A percentile compares a stretch with the other conserved stretches of the same genome.
Evolutionary conservation across 2,329 filamentous ascomycete genomes (phyloP).

Genomic region (Magnaporthiopsis rhizophila): DNA sequence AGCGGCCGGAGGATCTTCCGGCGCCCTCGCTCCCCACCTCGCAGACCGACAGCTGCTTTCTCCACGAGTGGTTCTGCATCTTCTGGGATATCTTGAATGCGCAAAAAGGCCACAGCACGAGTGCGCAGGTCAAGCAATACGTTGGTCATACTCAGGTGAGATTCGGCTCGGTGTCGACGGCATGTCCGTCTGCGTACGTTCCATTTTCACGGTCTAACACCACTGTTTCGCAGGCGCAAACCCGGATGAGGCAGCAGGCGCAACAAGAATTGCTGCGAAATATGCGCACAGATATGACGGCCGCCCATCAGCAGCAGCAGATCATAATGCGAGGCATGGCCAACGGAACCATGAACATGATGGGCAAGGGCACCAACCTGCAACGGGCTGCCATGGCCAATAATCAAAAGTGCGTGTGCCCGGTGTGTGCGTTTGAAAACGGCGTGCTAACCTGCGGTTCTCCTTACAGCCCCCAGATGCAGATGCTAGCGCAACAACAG

Average conservation of each 20-base stretch:
- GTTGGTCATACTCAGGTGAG: conserved; percentile 75
- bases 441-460: conserved; percentile 14
- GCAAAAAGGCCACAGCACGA: conserved; percentile 62
- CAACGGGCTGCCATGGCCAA: conserved; percentile 73
- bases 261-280: conserved; percentile 71
- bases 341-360: conserved; percentile 49
- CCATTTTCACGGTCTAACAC: not conserved
- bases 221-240: conserved; percentile 45
- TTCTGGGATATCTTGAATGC: conserved; percentile 96
- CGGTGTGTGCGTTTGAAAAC: not conserved
- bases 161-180: conserved; percentile 7
- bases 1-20: conserved; percentile 74
- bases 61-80: conserved; percentile 96
- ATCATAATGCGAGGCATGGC: conserved; percentile 62
- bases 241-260: conserved; percentile 64
- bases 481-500: conserved; percentile 63
- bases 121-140: conserved; percentile 62
- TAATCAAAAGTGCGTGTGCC: conserved; percentile 57
- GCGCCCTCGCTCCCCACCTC: conserved; percentile 59
- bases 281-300: conserved; percentile 51
- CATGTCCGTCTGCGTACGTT: not conserved
- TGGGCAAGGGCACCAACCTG: conserved; percentile 55
- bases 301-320: conserved; percentile 46
- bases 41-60: conserved; percentile 66
- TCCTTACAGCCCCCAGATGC: conserved; percentile 55